These are phyloP conservation scores for Solanum chacoense DNA, from an alignment of 305 asterid species.

Conservation along the genomic window DNA sequence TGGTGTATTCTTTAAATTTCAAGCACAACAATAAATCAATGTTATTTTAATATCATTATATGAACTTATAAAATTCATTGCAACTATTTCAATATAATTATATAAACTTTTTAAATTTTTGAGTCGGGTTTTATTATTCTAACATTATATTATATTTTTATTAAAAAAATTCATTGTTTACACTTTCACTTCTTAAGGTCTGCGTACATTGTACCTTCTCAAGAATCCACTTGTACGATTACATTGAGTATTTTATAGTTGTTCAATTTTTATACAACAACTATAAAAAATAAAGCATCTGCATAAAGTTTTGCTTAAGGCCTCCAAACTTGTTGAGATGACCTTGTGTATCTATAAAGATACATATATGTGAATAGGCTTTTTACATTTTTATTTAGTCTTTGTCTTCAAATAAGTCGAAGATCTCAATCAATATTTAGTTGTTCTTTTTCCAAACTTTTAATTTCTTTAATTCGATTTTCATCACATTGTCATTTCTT, in stretches of 20 bases:
- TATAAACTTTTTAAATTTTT: too few relatives aligned
- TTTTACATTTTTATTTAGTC: not conserved
- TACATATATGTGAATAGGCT: not conserved
- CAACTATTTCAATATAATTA: not conserved
- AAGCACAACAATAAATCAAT: not conserved
- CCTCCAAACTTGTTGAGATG: not conserved
- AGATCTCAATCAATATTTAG: not conserved
- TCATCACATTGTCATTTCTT: not conserved
- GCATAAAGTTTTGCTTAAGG: not conserved
- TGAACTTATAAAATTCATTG: not conserved
- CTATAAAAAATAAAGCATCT: not conserved
- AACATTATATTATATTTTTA: not conserved
- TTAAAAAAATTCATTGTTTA: too few relatives aligned
- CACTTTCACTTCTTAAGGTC: not conserved
- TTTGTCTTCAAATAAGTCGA: not conserved
- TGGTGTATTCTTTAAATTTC: not conserved
- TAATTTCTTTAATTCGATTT: not conserved
- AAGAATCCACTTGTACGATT: not conserved
- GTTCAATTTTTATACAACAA: not conserved
- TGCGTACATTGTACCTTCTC: not conserved
- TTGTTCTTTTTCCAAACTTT: not conserved
- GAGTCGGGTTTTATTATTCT: not conserved
- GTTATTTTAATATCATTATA: too few relatives aligned
- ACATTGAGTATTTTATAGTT: not conserved
- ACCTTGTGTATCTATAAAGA: not conserved